Base-by-base conservation (phyloP, 352 stramenopile species). In the Phytophthora constricta region DNA sequence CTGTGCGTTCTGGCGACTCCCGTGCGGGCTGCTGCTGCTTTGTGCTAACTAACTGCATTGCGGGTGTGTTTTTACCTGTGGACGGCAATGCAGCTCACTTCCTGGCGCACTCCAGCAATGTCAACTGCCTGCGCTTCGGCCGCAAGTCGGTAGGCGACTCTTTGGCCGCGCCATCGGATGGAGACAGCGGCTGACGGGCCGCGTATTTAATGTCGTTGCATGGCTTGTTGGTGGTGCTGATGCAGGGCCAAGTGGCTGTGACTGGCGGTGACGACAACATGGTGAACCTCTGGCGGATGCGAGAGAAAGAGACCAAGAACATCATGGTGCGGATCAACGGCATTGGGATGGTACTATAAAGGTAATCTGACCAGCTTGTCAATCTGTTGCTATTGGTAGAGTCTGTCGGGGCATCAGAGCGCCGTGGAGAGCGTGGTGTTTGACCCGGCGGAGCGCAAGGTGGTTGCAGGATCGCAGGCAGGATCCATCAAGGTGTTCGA, bases 401-500 rank as follows among this genome's bases (percentile, higher is more conserved):
- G 84, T 31, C 64, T 96, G 4, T 77, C 82, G 1, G 87, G 87
- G 0, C 87, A 94, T 41, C 82, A 91, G 42, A 95, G 82, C 45
- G 67, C 88, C 1, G 79, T 96, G 4, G 82, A 94, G 70, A 92
- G 86, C 50, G 67, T 96, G 45, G 81, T 91, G 43, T 96, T 96
- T 46, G 86, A 96, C 58, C 86, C 84, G 22, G 74, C 74, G 8
- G 87, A 96, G 76, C 78, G 74, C 56, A 91, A 91, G 31, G 74
- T 96, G 34, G 75, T 94, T 47, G 84, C 87, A 9, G 87, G 87
- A 14, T 90, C 84, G 14, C 90, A 91, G 34, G 75, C 86, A 8
- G 87, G 87, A n/a, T 90, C 86, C 17, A 93, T 96, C 64, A 93
- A 96, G 62, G 77, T 85, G 33, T 96, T 94, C 54, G 88, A 96